These are phyloP conservation scores for Plantago major DNA, from an alignment of 257 asterid species.

Conservation along the genomic window DNA sequence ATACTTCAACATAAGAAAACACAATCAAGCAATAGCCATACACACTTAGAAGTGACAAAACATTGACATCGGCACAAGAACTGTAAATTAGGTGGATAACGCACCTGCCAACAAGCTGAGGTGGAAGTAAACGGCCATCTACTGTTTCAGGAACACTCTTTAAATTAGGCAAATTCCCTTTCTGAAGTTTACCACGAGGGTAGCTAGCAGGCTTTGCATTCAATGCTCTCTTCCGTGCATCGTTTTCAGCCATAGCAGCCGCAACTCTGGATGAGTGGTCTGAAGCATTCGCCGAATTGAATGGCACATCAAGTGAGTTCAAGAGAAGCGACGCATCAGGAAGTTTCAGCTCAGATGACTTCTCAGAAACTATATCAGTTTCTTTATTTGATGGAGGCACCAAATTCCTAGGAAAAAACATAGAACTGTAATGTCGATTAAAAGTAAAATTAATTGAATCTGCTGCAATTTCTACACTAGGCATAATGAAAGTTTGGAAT, in stretches of 20 bases:
- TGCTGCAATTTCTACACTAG: neutral
- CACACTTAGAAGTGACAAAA: neutral
- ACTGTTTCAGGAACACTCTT: slow-evolving; percentile 64
- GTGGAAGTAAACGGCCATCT: slow-evolving; percentile 62
- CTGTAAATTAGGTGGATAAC: slow-evolving; percentile 1
- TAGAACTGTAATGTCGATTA: too few species aligned
- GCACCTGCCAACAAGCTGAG: slow-evolving; percentile 86
- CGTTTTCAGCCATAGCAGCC: slow-evolving; percentile 74
- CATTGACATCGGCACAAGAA: neutral
- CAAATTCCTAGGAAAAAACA: slow-evolving; percentile 22
- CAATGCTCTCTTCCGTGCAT: slow-evolving; percentile 65
- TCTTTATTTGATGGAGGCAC: slow-evolving; percentile 27
- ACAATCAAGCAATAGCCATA: neutral
- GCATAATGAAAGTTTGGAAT: too few species aligned
- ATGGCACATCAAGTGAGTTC: slow-evolving; percentile 51
- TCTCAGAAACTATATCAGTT: slow-evolving; percentile 24
- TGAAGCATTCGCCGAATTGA: slow-evolving; percentile 29
- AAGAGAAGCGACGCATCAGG: slow-evolving; percentile 79
- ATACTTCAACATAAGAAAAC: slow-evolving; percentile 9
- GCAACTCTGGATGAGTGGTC: slow-evolving; percentile 84
- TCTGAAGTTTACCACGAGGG: slow-evolving; percentile 70
- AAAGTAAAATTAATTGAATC: neutral
- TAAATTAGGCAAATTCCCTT: slow-evolving; percentile 52
- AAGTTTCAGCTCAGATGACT: slow-evolving; percentile 46
- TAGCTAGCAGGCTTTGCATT: slow-evolving; percentile 35